Evolutionary conservation across 192 early-diverging fungal genomes (phyloP), one percentile per base, ranked within the genome.

Genomic region (Coemansia sp.): DNA sequence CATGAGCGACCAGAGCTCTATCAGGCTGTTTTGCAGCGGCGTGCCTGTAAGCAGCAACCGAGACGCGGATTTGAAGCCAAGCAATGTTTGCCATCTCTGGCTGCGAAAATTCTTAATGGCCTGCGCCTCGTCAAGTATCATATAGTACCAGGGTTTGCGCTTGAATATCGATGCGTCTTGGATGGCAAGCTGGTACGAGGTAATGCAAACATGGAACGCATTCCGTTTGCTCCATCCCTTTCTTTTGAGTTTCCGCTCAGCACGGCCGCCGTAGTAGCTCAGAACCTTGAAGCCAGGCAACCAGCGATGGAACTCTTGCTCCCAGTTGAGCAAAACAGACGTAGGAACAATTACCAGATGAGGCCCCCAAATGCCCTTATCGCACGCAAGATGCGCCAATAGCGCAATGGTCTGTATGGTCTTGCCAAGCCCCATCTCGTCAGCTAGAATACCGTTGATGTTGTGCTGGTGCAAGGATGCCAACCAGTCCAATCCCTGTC

Each of bases 101-200:
- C 94, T 95, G 58, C 91, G 91, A 11, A 88, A 86, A 76, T 97
- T 99, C 72, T 99, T 99, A 58, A 99, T 85, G 18, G 95, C 88
- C 79, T 99, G 97, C 15, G 96, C 97, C 83, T 99, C 97, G 69
- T 99, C 97, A 0, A 99, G 93, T 1, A 91, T 91, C 40, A 99
- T 69, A 65, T 91, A 95, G 32, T 90, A 88, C 97, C 97, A 99
- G 15, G 88, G 57, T 45, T 93, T 87, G 6, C 79, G 78, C 67
- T 92, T 90, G n/a, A 97, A 67, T 37, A 91, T 56, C 0, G 86
- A 86, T 2, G 82, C 71, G 36, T 90, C 88, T 72, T 91, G 92
- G 69, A 92, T 82, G 1, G 89, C 74, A 51, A 94, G 86, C 10
- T 93, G 85, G 67, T 92, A 92, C 12, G 89, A 88, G 9, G 89